Percentiles rank a stretch among this genome's conserved stretches.
Evolutionary conservation across 2,329 filamentous ascomycete species (phyloP).

Genomic region (Claviceps pazoutovae): DNA sequence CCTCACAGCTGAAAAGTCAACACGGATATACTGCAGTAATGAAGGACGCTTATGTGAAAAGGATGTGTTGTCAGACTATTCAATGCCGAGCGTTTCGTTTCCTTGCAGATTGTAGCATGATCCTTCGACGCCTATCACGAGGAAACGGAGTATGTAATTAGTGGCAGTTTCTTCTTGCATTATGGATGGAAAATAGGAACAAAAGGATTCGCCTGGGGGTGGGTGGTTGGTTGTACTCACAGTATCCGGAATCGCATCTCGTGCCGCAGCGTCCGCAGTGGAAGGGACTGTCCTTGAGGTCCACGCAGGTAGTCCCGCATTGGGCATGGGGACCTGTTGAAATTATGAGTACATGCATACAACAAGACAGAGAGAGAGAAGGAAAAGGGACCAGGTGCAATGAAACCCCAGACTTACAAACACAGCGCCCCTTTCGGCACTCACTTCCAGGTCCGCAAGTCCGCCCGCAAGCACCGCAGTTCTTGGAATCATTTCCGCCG

Average conservation of each 20-base stretch:
- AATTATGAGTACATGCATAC: background rate
- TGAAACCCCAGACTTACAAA: background rate
- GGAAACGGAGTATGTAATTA: background rate
- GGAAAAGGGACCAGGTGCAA: background rate
- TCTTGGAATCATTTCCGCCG: background rate
- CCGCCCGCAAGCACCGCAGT: constrained; percentile 1
- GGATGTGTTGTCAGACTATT: background rate
- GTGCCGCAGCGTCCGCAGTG: constrained; percentile 1
- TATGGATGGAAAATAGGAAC: too few relatives aligned
- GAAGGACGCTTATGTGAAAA: background rate
- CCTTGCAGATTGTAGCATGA: background rate
- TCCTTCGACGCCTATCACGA: background rate
- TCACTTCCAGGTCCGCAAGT: background rate
- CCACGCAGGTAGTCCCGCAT: background rate
- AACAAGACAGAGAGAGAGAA: background rate
- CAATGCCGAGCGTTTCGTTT: background rate
- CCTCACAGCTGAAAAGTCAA: too few relatives aligned
- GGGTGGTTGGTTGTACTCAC: background rate
- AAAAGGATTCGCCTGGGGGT: too few relatives aligned
- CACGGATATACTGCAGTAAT: too few relatives aligned
- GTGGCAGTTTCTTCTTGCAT: too few relatives aligned
- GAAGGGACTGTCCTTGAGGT: background rate
- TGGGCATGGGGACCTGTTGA: background rate
- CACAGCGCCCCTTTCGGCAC: background rate
- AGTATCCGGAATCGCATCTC: background rate